Evolutionary conservation across 768 basidiomycete genomes (phyloP), one percentile per base, ranked within the genome.

Genomic region (Amyloporia xantha): DNA sequence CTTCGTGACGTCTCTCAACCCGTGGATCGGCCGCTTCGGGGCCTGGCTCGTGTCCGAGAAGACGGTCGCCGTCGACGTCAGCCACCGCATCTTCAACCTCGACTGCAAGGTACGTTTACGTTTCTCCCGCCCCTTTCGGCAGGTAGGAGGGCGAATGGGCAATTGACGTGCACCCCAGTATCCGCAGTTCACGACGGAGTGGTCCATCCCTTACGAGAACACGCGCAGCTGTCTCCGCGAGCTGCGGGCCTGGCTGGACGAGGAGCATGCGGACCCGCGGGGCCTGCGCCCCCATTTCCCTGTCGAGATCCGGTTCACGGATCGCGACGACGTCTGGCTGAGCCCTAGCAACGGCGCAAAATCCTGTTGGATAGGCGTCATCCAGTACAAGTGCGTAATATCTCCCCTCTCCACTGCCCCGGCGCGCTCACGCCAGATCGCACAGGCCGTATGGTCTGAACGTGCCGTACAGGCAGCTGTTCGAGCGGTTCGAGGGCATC

Each of bases 321-420:
- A 82, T 12, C 72, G 75, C 20, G 96, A 98, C 66, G 90, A 96
- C 60, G 88, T 96, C 45, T 97, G 91, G 91, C 73, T 99, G 26
- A 91, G 88, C 63, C 96, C 96, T 2, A 85, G 86, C 60, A 81
- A 79, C 61, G 84, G 84, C 45, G 76, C 81, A 49, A 71, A 69
- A 62, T 93, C 87, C 6, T 87, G 84, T 57, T 99, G 93, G 88
- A 90, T 99, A 51, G 96, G 96, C n/a, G 81, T 98, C 45, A 80
- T 96, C n/a, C 91, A 94, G 61, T 99, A 84, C 72, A 91, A 91
- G 95, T 97, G 50, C 60, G 88, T 68, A 5, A 27, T 36, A 36
- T 24, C 15, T 4, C 42, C 23, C 33, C 28, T 37, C 36, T 46
- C n/a, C 20, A 41, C 51, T 47, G 21, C 27, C 44, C 27, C 13